These are phyloP conservation scores for Pseudognaphalium luteoalbum DNA, from an alignment of 129 eudicot genomes.

Conservation along the genomic window DNA sequence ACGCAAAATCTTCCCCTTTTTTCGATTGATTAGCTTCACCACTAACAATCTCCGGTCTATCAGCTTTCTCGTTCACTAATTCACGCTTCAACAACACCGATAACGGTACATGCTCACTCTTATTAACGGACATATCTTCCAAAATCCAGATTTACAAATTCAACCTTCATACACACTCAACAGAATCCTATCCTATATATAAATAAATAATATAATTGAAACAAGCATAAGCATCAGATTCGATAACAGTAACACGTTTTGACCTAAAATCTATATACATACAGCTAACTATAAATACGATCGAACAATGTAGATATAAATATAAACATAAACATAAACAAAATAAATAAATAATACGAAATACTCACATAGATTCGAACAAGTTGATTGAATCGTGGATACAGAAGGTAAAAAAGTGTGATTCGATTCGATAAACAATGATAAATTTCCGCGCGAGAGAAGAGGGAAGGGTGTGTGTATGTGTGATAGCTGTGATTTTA, in stretches of 20 bases:
- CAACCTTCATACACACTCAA: slow-evolving; percentile 2
- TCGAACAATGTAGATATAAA: not conserved
- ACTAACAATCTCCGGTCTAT: slow-evolving; percentile 60
- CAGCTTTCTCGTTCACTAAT: slow-evolving; percentile 80
- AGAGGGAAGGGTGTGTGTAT: not conserved
- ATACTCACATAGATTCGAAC: not conserved
- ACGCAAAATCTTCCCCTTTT: slow-evolving; percentile 90
- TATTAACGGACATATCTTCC: slow-evolving; percentile 45
- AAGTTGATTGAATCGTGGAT: not conserved
- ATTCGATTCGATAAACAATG: not conserved
- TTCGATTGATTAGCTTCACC: slow-evolving; percentile 85
- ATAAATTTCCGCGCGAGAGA: slow-evolving; percentile 2
- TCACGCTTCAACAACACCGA: slow-evolving; percentile 86
- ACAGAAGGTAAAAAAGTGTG: not conserved
- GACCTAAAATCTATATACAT: not conserved
- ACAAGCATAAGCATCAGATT: too few species aligned
- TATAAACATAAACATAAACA: not conserved
- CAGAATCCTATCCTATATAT: not conserved
- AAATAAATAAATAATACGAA: too few species aligned
- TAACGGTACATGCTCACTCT: slow-evolving; percentile 82
- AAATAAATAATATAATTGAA: not conserved
- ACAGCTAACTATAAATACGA: not conserved
- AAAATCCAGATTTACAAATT: not conserved
- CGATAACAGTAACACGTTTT: not conserved
- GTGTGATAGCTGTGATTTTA: not conserved